Evolutionary conservation across 768 basidiomycete species (phyloP), one percentile per base, ranked within the genome.

Genomic region (Russula virescens): DNA sequence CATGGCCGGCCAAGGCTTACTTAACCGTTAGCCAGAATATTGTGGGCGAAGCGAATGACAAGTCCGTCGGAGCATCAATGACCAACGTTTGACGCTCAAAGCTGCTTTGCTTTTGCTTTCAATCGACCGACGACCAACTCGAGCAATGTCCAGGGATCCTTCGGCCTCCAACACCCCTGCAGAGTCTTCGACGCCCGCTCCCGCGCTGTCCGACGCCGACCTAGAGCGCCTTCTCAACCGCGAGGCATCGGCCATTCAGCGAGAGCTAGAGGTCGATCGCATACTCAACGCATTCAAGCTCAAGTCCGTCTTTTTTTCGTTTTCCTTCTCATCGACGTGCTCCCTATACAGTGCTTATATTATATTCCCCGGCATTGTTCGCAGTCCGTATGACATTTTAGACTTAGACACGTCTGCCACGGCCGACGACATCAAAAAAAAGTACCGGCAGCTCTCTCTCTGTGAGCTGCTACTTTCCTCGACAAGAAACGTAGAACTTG

Each of bases 241-340:
- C 58, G 91, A 94, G 70, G 89, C 91, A 0, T 87, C 87, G 16
- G 91, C 89, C 5, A 88, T 94, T 71, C 89, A 92, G 69, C 82
- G 92, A 31, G 92, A 94, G 74, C 76, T 91, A 26, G 91, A 94
- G 72, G 90, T 94, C 14, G 92, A 96, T 61, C 85, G 97, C 26
- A 93, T 99, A 66, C 77, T 98, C 53, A 89, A 86, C 69, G 88
- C 95, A 0, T 98, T 99, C 83, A 98, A 94, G 74, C 81, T 98
- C 69, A 99, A 98, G 94, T 96, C 62, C 40, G 62, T 68, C 85
- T 75, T 28, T 34, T 23, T 31, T 35, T 21, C 50, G 26, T 34
- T 23, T 31, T 35, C n/a, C 50, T 48, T 48, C 23, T 19, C 43
- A 18, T 11, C 58, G 11, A 18, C 34, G 19, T 11, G 53, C 11